phyloP scores from a whole-genome alignment of 106 monocot genomes.

The Phalaenopsis aphrodite region DNA sequence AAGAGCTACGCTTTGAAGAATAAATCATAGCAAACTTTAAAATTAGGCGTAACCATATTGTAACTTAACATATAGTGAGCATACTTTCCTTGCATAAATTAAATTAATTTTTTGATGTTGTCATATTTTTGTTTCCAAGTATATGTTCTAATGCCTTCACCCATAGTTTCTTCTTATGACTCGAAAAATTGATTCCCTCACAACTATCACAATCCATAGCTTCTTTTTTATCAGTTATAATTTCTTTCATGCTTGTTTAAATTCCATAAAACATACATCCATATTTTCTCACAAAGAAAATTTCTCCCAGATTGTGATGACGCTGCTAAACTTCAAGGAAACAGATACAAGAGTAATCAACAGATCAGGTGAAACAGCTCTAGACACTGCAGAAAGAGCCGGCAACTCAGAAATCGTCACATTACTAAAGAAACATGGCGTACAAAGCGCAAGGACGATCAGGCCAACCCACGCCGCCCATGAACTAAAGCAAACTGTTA shows the following conservation, averaged over 20 bases:
- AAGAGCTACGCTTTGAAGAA: too few relatives aligned
- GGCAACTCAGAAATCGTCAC: constrained; percentile 38
- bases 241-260: background rate
- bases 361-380: constrained; percentile 66
- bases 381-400: constrained; percentile 78
- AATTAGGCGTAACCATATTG: too few relatives aligned
- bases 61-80: too few relatives aligned
- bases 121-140: too few relatives aligned
- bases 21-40: too few relatives aligned
- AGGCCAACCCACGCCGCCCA: constrained; percentile 35
- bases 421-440: constrained; percentile 40
- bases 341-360: constrained; percentile 52
- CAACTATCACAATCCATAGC: background rate
- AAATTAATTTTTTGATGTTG: too few relatives aligned
- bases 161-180: too few relatives aligned
- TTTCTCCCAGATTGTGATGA: constrained; percentile 45
- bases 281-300: background rate
- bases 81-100: too few relatives aligned
- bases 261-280: background rate
- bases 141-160: too few relatives aligned
- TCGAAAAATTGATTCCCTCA: too few relatives aligned
- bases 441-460: constrained; percentile 41
- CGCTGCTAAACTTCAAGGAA: constrained; percentile 40
- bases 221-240: background rate
- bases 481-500: constrained; percentile 72